These are phyloP conservation scores for Sutorius australiensis DNA, from an alignment of 768 basidiomycete genomes.

Conservation along the genomic window DNA sequence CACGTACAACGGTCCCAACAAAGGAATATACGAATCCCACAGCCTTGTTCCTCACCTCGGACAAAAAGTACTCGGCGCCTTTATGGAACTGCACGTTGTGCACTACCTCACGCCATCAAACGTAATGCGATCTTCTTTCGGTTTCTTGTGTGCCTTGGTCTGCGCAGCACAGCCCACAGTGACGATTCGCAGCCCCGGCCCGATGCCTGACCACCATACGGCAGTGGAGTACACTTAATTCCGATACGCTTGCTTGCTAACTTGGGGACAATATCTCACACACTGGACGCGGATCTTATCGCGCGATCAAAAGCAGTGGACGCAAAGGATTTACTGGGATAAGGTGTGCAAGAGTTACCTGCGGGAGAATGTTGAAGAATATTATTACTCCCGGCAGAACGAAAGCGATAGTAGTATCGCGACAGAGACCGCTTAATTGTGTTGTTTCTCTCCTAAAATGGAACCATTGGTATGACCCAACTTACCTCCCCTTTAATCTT, in stretches of 20 bases:
- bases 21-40: background rate
- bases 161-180: background rate
- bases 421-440: background rate
- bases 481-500: constrained; percentile 56
- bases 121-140: constrained; percentile 1
- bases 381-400: background rate
- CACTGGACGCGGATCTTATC: background rate
- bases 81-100: background rate
- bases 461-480: constrained; percentile 16
- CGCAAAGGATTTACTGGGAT: background rate
- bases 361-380: background rate
- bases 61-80: background rate
- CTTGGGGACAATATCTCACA: background rate
- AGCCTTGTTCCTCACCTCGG: background rate
- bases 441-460: background rate
- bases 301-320: background rate
- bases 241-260: background rate
- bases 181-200: background rate
- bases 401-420: background rate
- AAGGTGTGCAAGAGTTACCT: background rate
- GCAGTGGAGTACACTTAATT: constrained; percentile 1
- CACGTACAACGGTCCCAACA: background rate
- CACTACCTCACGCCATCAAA: constrained; percentile 8
- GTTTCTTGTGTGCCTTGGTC: background rate
- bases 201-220: constrained; percentile 6